Percentiles rank a stretch among this genome's conserved stretches.
Conservation (phyloP, 2,329 filamentous ascomycete species). For the Escovopsis weberi region DNA sequence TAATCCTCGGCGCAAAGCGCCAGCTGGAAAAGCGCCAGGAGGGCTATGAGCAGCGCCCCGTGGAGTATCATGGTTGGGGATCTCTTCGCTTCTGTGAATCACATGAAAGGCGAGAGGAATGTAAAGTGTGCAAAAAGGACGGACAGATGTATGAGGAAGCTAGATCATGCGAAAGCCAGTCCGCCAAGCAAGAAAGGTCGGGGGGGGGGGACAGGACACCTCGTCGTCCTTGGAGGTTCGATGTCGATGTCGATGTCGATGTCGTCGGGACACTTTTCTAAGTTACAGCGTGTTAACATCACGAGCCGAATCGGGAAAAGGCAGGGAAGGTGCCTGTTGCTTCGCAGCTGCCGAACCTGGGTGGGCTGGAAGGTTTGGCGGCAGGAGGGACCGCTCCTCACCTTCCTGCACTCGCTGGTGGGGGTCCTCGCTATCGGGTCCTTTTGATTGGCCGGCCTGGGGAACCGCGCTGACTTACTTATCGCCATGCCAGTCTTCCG, state of each 20-base stretch:
- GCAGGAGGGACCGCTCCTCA: conserved; percentile 8
- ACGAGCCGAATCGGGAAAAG: neutral
- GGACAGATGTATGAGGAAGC: neutral
- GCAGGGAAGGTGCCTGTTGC: too few species aligned
- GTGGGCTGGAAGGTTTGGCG: conserved; percentile 1
- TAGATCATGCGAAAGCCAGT: too few species aligned
- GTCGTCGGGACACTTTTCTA: conserved; percentile 1
- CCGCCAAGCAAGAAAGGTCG: too few species aligned
- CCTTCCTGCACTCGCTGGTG: conserved; percentile 5
- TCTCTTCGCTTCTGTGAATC: neutral
- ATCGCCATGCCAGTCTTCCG: neutral
- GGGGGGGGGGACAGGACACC: too few species aligned
- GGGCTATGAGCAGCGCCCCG: conserved; percentile 33
- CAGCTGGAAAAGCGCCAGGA: conserved; percentile 39
- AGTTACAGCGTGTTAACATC: conserved; percentile 24
- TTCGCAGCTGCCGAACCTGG: too few species aligned
- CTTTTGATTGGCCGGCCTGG: conserved; percentile 9
- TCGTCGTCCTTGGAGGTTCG: too few species aligned
- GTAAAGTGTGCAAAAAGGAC: neutral
- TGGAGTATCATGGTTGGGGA: conserved; percentile 34
- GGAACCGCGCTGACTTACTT: conserved; percentile 5
- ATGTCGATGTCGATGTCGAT: too few species aligned
- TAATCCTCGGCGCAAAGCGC: conserved; percentile 54
- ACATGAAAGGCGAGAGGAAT: neutral
- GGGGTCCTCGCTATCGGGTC: conserved; percentile 9